Conservation (phyloP, 805 yeast genomes). For the Henningerozyma blattae region DNA sequence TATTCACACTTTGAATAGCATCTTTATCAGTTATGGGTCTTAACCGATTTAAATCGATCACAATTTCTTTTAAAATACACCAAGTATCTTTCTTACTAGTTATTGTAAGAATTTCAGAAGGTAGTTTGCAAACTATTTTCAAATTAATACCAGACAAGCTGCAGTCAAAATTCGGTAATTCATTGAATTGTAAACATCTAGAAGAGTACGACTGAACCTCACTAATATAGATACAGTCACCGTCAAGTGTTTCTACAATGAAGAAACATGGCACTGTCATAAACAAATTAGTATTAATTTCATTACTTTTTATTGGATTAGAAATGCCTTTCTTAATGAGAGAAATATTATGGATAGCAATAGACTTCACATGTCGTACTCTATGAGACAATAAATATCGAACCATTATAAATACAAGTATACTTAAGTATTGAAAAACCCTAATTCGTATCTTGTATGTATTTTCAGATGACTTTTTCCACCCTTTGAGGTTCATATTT, state of each 20-base stretch:
- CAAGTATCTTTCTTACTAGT: slow-evolving; percentile 5
- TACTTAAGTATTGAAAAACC: no score
- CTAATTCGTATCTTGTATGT: no score
- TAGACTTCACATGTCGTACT: slow-evolving; percentile 18
- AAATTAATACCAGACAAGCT: slow-evolving; percentile 8
- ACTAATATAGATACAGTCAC: slow-evolving; percentile 14
- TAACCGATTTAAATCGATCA: slow-evolving; percentile 7
- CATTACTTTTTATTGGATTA: no score
- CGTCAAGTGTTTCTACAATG: slow-evolving; percentile 11
- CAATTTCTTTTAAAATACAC: slow-evolving; percentile 7
- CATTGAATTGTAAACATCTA: slow-evolving; percentile 14
- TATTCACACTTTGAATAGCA: slow-evolving; percentile 6
- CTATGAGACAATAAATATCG: slow-evolving; percentile 10
- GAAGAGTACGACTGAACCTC: slow-evolving; percentile 14
- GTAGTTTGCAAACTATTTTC: slow-evolving; percentile 12
- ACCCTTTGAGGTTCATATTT: no score
- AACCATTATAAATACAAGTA: slow-evolving; percentile 6
- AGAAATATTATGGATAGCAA: slow-evolving; percentile 11
- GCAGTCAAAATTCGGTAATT: slow-evolving; percentile 10
- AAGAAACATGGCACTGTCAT: slow-evolving; percentile 13
- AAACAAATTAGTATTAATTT: not conserved
- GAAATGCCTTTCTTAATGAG: slow-evolving; percentile 1
- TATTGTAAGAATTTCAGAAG: slow-evolving; percentile 3
- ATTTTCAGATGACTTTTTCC: no score
- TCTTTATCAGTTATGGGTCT: not conserved